Percentiles rank a stretch among this genome's conserved stretches.
Evolutionary conservation across 106 monocot species (phyloP).

Genomic region (Allium sativum): DNA sequence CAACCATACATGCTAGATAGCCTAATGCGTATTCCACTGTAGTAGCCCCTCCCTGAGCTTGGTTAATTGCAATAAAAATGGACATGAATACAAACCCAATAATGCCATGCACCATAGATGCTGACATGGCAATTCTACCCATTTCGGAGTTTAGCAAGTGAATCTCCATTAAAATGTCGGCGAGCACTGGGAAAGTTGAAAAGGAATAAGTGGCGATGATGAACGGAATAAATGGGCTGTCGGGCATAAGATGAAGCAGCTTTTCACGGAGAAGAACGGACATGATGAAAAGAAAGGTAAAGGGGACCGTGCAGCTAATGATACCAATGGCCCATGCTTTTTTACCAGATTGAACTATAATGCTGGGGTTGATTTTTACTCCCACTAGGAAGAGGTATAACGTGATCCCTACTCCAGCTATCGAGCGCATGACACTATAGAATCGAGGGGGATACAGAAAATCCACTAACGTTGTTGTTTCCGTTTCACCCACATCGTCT

Average conservation of each 20-base stretch:
- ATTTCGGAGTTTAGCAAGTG: constrained; percentile 43
- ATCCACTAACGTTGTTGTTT: background rate
- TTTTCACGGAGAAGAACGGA: background rate
- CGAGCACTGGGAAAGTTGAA: constrained; percentile 20
- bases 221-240: background rate
- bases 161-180: constrained; percentile 30
- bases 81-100: constrained; percentile 5
- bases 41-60: background rate
- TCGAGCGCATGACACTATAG: background rate
- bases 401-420: constrained; percentile 19
- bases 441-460: background rate
- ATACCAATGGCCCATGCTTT: constrained; percentile 8
- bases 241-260: background rate
- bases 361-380: constrained; percentile 30
- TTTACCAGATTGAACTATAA: background rate
- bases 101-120: constrained; percentile 17
- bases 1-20: background rate
- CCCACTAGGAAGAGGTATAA: constrained; percentile 31
- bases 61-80: background rate
- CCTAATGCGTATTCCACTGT: background rate
- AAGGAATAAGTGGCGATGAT: constrained; percentile 1
- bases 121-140: constrained; percentile 32
- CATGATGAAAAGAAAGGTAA: background rate
- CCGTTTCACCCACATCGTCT: background rate
- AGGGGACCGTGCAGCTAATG: constrained; percentile 11